Evolutionary conservation across 2,329 filamentous ascomycete genomes (phyloP).

Genomic region (Trichoderma brevicompactum): DNA sequence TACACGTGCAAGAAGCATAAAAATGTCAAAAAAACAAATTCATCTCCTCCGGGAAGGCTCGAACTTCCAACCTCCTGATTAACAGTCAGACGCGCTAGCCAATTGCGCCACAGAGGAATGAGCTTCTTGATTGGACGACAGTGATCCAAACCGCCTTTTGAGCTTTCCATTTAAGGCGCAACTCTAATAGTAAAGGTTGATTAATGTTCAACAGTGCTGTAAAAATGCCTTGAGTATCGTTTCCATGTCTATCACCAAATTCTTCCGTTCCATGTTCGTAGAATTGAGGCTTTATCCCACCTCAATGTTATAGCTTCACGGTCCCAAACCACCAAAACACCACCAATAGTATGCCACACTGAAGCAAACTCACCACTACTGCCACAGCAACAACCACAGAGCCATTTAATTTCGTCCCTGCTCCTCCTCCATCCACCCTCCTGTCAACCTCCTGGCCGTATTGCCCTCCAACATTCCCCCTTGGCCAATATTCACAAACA

Average conservation of each 20-base stretch:
- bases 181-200: neutral
- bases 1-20: neutral
- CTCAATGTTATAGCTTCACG: neutral
- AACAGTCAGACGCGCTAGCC: constrained; percentile 66
- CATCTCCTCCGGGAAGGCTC: constrained; percentile 31
- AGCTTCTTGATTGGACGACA: neutral
- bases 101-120: constrained; percentile 51
- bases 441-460: constrained; percentile 47
- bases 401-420: neutral
- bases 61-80: constrained; percentile 37
- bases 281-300: neutral
- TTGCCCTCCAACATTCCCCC: constrained; percentile 63
- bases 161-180: neutral
- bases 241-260: too few species aligned
- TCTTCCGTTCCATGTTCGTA: too few species aligned
- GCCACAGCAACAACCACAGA: neutral
- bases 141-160: neutral
- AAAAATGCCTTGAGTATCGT: neutral
- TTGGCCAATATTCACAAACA: constrained; percentile 71
- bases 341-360: constrained; percentile 11
- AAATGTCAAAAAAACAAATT: neutral
- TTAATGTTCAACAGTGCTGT: neutral
- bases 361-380: constrained; percentile 13
- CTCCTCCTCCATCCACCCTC: neutral
- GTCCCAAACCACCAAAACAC: constrained; percentile 19